Evolutionary conservation across 2,329 filamentous ascomycete species (phyloP).

Genomic region (Sarocladium strictum): DNA sequence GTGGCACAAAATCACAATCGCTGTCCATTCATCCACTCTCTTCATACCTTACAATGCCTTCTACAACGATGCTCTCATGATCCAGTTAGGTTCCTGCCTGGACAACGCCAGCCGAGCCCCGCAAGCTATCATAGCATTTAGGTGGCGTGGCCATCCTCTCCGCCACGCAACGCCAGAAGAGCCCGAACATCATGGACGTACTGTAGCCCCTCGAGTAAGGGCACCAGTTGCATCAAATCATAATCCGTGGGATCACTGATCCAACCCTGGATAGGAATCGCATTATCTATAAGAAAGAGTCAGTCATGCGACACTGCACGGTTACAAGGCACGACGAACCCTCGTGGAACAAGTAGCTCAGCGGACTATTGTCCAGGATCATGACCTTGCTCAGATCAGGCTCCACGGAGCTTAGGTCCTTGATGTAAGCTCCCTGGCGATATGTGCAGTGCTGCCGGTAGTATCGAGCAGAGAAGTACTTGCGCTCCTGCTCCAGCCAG

Average conservation of each 20-base stretch:
- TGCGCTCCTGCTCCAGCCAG: slow-evolving; percentile 94
- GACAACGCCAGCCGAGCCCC: too few relatives aligned
- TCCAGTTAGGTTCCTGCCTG: too few relatives aligned
- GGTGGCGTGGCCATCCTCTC: slow-evolving; percentile 64
- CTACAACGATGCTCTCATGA: neutral
- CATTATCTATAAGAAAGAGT: slow-evolving; percentile 65
- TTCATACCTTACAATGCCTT: slow-evolving; percentile 1
- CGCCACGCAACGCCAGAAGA: slow-evolving; percentile 79
- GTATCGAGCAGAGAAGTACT: slow-evolving; percentile 90
- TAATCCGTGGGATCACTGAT: slow-evolving; percentile 98
- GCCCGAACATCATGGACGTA: slow-evolving; percentile 95
- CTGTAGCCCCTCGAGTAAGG: slow-evolving; percentile 87
- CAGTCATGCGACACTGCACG: neutral
- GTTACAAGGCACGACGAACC: slow-evolving; percentile 46
- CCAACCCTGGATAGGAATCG: slow-evolving; percentile 98
- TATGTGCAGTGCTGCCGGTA: slow-evolving; percentile 97
- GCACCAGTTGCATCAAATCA: slow-evolving; percentile 86
- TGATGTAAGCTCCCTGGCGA: slow-evolving; percentile 94
- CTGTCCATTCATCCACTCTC: slow-evolving; percentile 1
- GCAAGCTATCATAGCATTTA: too few relatives aligned
- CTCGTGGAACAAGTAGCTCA: slow-evolving; percentile 98
- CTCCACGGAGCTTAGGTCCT: slow-evolving; percentile 92
- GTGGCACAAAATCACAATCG: slow-evolving; percentile 3
- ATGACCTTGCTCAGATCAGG: slow-evolving; percentile 96
- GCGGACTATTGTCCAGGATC: slow-evolving; percentile 96